Evolutionary conservation across 345 rosid genomes (phyloP), one percentile per base, ranked within the genome.

Genomic region (Schrenkiella parvula): DNA sequence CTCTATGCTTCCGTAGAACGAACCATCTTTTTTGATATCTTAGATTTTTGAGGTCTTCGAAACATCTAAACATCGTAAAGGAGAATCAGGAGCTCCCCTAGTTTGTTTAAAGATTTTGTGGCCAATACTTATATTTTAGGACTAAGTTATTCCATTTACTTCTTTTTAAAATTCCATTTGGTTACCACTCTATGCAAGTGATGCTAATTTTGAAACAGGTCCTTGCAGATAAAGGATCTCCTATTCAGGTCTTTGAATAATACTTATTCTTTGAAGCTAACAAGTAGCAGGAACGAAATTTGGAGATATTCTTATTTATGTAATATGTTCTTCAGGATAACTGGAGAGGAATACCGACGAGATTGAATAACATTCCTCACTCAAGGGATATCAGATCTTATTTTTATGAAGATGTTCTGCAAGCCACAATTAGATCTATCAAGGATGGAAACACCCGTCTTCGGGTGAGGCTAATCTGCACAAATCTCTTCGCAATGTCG

Each of bases 341-440:
- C 22, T 93, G 98, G 98, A 83, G 88, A 76, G 98, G 98, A 75
- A 89, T 93, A 76, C 97, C 98, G 4, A 93, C 96, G 19, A 84
- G 91, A 70, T 73, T 93, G 86, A 93, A 93, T 76, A 93, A 93
- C 67, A 82, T 90, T 79, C 97, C 98, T 76, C 98, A 93, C 81
- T 93, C 98, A 7, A 85, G 92, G 70, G 97, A 93, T 77, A 90
- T 93, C 71, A 83, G 98, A 77, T 78, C 78, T 43, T 93, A 93
- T 82, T 93, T 93, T 79, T 93, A 89, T 61, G 82, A 87, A 25
- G 98, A 93, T 83, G 96, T 93, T 58, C 83, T 89, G 19, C 88
- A 80, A 75, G 88, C 96, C 35, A 89, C 97, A 12, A 67, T 79
- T 58, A 85, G 88, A 77, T 90, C 97, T 62, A 85, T 90, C 55